These are phyloP conservation scores for Capronia coronata DNA, from an alignment of 2,329 filamentous ascomycete species.

Conservation along the genomic window DNA sequence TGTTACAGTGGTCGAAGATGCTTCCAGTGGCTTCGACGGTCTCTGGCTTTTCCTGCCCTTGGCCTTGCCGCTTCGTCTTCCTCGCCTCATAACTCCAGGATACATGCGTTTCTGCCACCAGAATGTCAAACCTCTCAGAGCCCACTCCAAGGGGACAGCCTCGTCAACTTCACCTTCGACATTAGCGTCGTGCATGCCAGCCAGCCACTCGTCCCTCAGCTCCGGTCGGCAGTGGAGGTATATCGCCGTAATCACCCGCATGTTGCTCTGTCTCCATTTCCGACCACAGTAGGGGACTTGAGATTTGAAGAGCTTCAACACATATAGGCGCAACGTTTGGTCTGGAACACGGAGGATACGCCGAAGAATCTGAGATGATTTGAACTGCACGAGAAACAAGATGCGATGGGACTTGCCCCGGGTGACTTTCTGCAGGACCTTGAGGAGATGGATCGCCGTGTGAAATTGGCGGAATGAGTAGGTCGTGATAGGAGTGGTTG, in stretches of 20 bases:
- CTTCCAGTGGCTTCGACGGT: background rate
- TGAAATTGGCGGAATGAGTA: conserved; percentile 96
- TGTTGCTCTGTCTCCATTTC: conserved; percentile 97
- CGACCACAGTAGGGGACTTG: conserved; percentile 97
- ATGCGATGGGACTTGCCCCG: conserved; percentile 93
- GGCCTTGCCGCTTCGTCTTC: conserved; percentile 12
- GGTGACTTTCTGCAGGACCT: conserved; percentile 95
- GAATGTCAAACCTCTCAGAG: conserved; percentile 78
- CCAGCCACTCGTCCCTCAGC: conserved; percentile 66
- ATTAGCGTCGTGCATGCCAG: conserved; percentile 51
- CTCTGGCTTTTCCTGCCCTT: conserved; percentile 3
- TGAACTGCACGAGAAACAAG: conserved; percentile 88
- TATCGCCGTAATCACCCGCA: conserved; percentile 96
- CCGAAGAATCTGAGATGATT: conserved; percentile 83
- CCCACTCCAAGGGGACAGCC: conserved; percentile 84
- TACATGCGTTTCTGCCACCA: conserved; percentile 88
- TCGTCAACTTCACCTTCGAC: conserved; percentile 92
- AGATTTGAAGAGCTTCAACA: conserved; percentile 95
- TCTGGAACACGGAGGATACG: conserved; percentile 90
- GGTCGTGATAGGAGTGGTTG: conserved; percentile 70
- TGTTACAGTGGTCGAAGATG: conserved; percentile 23
- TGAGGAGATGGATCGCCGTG: conserved; percentile 87
- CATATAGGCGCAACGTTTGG: conserved; percentile 79
- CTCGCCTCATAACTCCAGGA: conserved; percentile 65
- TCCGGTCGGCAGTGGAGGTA: conserved; percentile 92